A percentile compares a stretch with the other conserved stretches of the same genome.
Evolutionary conservation across 805 yeast species (phyloP).

Genomic region (Starmerella ratchasimensis): DNA sequence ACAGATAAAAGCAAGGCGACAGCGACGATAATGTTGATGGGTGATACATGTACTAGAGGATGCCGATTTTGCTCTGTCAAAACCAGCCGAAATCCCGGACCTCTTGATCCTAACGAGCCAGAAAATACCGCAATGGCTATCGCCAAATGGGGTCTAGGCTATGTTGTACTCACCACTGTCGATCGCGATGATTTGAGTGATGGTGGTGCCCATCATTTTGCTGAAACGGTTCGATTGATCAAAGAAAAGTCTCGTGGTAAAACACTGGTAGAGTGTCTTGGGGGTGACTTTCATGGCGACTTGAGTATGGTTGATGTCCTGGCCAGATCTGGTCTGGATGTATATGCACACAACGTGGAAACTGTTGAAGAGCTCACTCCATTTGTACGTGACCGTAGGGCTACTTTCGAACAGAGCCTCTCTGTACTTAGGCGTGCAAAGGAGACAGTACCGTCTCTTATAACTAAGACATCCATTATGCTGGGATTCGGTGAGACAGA

Average conservation of each 20-base stretch:
- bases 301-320: constrained; percentile 62
- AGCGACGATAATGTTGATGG: constrained; percentile 94
- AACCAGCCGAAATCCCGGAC: constrained; percentile 73
- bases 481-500: constrained; percentile 94
- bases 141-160: constrained; percentile 94
- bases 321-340: constrained; percentile 82
- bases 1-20: constrained; percentile 79
- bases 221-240: constrained; percentile 72
- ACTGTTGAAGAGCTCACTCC: constrained; percentile 94
- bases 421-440: constrained; percentile 72
- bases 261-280: constrained; percentile 78
- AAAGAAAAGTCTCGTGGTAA: constrained; percentile 76
- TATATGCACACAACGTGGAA: constrained; percentile 92
- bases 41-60: constrained; percentile 99
- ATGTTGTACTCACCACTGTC: constrained; percentile 92
- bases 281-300: constrained; percentile 94
- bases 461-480: constrained; percentile 93
- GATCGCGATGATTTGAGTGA: constrained; percentile 90
- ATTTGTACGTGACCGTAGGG: constrained; percentile 88
- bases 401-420: constrained; percentile 81
- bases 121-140: constrained; percentile 97
- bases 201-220: constrained; percentile 86
- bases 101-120: constrained; percentile 92
- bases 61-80: constrained; percentile 96
- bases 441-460: constrained; percentile 51